These are phyloP conservation scores for Malassezia vespertilionis DNA, from an alignment of 1,284 basidiomycete genomes.

Conservation along the genomic window DNA sequence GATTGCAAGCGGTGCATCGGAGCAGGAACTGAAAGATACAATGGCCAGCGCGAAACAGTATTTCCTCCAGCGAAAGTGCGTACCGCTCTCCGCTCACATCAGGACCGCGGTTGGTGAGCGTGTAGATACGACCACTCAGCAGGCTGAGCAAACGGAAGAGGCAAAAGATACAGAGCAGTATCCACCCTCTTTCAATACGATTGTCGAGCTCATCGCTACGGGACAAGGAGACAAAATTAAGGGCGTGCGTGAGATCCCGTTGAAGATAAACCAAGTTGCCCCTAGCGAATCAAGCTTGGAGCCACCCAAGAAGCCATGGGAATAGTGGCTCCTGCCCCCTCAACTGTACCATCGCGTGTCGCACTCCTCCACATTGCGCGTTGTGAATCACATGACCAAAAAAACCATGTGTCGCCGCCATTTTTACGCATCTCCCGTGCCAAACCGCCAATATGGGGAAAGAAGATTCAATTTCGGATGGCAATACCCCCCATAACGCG, in stretches of 20 bases:
- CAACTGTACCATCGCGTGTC: neutral
- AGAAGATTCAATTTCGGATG: neutral
- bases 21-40: constrained; percentile 23
- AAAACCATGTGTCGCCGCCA: constrained; percentile 4
- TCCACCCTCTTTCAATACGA: constrained; percentile 38
- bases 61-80: constrained; percentile 19
- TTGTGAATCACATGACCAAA: constrained; percentile 5
- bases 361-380: neutral
- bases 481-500: neutral
- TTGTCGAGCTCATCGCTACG: constrained; percentile 43
- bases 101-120: no score
- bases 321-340: constrained; percentile 6
- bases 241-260: constrained; percentile 38
- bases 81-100: neutral
- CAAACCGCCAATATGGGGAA: neutral
- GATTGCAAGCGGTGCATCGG: constrained; percentile 20
- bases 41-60: constrained; percentile 24
- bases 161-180: constrained; percentile 19
- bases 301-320: constrained; percentile 37
- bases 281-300: constrained; percentile 29
- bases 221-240: constrained; percentile 42
- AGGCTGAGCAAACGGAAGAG: neutral
- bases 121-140: no score
- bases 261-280: constrained; percentile 35
- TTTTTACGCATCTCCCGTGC: neutral